Evolutionary conservation across 2,329 filamentous ascomycete genomes (phyloP).

Genomic region (Botrytis cinerea): DNA sequence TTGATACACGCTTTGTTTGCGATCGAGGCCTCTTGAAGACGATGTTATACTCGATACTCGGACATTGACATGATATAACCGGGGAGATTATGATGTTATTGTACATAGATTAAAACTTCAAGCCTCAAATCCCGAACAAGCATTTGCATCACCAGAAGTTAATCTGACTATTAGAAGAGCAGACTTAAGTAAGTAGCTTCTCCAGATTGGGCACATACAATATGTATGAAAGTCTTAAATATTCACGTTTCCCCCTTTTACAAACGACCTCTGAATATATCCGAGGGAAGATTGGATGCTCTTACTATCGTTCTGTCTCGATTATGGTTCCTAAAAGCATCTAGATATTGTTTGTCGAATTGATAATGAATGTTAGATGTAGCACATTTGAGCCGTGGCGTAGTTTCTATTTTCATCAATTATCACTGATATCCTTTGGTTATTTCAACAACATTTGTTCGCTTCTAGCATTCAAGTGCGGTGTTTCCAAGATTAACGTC

Average conservation of each 20-base stretch:
- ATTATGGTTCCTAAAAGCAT: background rate
- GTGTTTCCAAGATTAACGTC: background rate
- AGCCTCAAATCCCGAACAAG: too few species aligned
- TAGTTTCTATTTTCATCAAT: too few species aligned
- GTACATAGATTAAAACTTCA: too few species aligned
- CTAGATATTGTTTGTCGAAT: background rate
- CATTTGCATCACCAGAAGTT: background rate
- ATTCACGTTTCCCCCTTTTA: background rate
- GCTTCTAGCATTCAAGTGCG: background rate
- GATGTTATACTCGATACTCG: background rate
- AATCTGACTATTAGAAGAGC: background rate
- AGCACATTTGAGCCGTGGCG: too few species aligned
- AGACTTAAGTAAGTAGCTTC: background rate
- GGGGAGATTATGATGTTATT: too few species aligned
- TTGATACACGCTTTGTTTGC: background rate
- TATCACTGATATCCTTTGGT: background rate
- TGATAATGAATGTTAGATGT: background rate
- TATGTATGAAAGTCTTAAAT: background rate
- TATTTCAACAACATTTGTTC: fast-evolving
- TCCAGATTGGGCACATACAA: background rate
- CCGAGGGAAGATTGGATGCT: background rate
- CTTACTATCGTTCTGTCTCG: background rate
- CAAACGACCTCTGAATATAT: background rate
- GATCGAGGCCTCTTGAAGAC: background rate
- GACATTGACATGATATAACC: too few species aligned